Evolutionary conservation across 1,284 basidiomycete genomes (phyloP), one percentile per base, ranked within the genome.

Genomic region (Heterobasidion irregulare): DNA sequence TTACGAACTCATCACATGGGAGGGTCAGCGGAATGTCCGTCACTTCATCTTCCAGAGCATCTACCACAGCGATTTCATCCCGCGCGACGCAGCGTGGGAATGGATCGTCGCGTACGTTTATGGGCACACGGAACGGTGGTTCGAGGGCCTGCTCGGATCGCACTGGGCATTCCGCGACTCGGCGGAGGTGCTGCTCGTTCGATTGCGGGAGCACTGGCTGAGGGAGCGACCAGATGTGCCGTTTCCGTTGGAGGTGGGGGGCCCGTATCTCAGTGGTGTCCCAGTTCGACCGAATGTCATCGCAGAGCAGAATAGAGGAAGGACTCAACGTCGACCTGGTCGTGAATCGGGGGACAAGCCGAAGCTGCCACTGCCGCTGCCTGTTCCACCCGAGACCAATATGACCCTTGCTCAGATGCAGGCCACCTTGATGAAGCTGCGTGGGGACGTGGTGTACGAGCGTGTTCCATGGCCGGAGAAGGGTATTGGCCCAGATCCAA

Each of bases 181-280:
- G 0, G 52, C 61, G 19, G 64, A 66, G 53, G 59, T 58, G 35
- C 54, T 57, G 15, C 43, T 66, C 18, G 49, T 60, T 19, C 55
- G 58, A 36, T 53, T 66, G 16, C 53, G 59, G 44, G 59, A 49
- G 12, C 59, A 60, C 44, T 66, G 65, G 64, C 47, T 58, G 56
- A 47, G 52, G 38, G 56, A 56, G 58, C 55, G 62, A 32, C 61
- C 64, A 5, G 59, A 60, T 41, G 59, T 65, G 7, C 55, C 59
- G 43, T 63, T 66, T 50, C 65, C 65, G 6, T 41, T 65, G 15
- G 52, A 59, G 5, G 53, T 53, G 8, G 63, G 62, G 33, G 59
- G 55, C 10, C 26, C 44, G 6, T 49, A 58, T 72, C 86, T 98
- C 60, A 47, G 46, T 9, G 18, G 10, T 10, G 6, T 47, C 46